Evolutionary conservation across 345 rosid species (phyloP).

Genomic region (Melastoma malabathricum): DNA sequence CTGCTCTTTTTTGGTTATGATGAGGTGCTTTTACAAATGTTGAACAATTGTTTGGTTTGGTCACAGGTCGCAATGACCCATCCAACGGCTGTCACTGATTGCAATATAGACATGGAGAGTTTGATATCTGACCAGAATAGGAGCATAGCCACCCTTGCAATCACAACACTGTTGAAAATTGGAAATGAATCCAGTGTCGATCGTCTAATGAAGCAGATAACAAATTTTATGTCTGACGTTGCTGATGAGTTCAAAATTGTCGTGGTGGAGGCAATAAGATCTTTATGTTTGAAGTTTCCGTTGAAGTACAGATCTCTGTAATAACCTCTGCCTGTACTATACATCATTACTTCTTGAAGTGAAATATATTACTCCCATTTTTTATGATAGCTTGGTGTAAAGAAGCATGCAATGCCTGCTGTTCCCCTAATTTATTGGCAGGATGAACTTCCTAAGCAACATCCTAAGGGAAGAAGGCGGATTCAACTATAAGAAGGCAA

Average conservation of each 20-base stretch:
- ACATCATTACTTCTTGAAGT: background rate
- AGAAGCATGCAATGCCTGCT: background rate
- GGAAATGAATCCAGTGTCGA: slow-evolving; percentile 99
- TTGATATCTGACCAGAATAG: slow-evolving; percentile 95
- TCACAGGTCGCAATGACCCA: slow-evolving; percentile 96
- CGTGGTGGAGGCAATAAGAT: slow-evolving; percentile 95
- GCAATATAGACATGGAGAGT: slow-evolving; percentile 99
- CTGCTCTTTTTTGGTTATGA: too few relatives aligned
- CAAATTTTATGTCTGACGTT: slow-evolving; percentile 95
- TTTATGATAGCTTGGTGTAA: too few relatives aligned
- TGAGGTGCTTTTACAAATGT: too few relatives aligned
- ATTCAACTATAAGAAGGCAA: slow-evolving; percentile 94
- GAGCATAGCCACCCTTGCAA: slow-evolving; percentile 98
- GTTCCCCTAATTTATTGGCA: slow-evolving; percentile 21
- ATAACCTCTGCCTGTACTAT: slow-evolving; percentile 13
- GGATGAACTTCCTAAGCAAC: slow-evolving; percentile 99
- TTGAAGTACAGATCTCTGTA: slow-evolving; percentile 91
- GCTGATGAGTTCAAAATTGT: slow-evolving; percentile 99
- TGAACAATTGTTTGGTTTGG: too few relatives aligned
- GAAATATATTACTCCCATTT: background rate
- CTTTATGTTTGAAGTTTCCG: slow-evolving; percentile 88
- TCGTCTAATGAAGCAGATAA: slow-evolving; percentile 96
- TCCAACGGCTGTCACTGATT: slow-evolving; percentile 97
- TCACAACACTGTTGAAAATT: slow-evolving; percentile 90
- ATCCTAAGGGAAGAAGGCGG: slow-evolving; percentile 99